Evolutionary conservation across 139 green algal genomes (phyloP), one percentile per base, ranked within the genome.

Genomic region (Mychonastes homosphaera): DNA sequence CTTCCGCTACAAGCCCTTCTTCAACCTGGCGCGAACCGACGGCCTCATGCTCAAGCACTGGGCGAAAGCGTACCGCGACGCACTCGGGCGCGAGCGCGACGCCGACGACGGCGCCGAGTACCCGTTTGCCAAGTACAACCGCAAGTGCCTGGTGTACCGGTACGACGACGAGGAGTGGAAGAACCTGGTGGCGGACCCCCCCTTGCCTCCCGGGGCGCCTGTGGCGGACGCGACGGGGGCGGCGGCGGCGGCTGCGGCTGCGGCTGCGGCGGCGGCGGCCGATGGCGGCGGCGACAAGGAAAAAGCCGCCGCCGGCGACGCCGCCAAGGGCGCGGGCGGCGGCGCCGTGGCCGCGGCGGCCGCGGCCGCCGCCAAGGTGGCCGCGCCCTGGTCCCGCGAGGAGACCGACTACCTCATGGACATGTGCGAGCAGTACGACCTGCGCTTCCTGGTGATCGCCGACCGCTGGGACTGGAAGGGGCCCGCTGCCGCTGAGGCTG

Each of bases 321-420:
- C 28, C 15, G 48, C 15, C 16, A 35, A 7, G 7, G 24, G 16
- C 61, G 62, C 33, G n/a, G 3, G 51, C 6, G 51, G 53, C 30
- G 43, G 29, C 9, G 30, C 43, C 8, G 47, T 59, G 6, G 36
- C 41, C 19, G 28, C 69, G 83, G 30, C 29, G 36, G 36, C 36
- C 10, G 36, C 36, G 13, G n/a, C n/a, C n/a, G n/a, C n/a, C n/a
- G n/a, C n/a, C n/a, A n/a, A n/a, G 36, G 12, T 43, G 36, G 8
- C 18, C 21, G 54, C 67, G 9, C 58, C 53, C 40, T 95, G 87
- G 87, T 78, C 26, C 34, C 67, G 73, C 16, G 79, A 85, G 49
- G 87, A 96, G 55, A 95, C 88, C 8, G 88, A 96, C 60, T 91
- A 94, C 62, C 64, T 96, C 41, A 58, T 95, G 53, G 77, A 88